Conservation (phyloP, 2,329 filamentous ascomycete genomes). For the Esteya vermicola region DNA sequence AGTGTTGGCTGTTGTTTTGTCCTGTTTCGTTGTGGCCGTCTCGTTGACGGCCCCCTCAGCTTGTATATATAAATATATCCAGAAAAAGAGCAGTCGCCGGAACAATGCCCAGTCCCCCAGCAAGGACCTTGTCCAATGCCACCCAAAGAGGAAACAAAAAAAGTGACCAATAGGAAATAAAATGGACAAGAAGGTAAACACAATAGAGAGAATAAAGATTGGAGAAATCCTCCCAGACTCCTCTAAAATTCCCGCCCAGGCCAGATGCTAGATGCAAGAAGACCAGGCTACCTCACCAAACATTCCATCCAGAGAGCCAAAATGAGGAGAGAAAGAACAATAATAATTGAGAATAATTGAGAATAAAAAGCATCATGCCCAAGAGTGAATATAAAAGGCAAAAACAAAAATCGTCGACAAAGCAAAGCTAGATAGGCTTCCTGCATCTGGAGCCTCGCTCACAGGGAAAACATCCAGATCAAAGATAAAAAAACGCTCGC, state of each 20-base stretch:
- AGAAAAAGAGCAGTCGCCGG: no score
- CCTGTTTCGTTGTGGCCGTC: no score
- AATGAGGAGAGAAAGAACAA: background rate
- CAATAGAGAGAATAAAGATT: background rate
- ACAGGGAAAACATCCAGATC: no score
- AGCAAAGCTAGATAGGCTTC: background rate
- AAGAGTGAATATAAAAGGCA: background rate
- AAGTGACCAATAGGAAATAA: background rate
- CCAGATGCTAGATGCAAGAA: constrained; percentile 5
- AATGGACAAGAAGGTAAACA: background rate
- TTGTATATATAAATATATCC: no score
- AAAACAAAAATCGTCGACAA: background rate
- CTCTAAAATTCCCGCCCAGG: constrained; percentile 6
- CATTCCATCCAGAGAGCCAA: background rate
- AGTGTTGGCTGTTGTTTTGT: no score
- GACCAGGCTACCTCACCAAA: constrained; percentile 4
- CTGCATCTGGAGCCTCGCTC: no score
- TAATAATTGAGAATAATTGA: background rate
- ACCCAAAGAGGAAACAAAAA: background rate
- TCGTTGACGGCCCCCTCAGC: no score
- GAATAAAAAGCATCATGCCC: no score
- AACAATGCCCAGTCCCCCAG: no score
- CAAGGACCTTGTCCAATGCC: no score
- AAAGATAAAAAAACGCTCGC: background rate
- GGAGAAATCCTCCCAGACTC: constrained; percentile 8